Evolutionary conservation across 768 basidiomycete genomes (phyloP), one percentile per base, ranked within the genome.

Genomic region (Xanthoconium stramineum): DNA sequence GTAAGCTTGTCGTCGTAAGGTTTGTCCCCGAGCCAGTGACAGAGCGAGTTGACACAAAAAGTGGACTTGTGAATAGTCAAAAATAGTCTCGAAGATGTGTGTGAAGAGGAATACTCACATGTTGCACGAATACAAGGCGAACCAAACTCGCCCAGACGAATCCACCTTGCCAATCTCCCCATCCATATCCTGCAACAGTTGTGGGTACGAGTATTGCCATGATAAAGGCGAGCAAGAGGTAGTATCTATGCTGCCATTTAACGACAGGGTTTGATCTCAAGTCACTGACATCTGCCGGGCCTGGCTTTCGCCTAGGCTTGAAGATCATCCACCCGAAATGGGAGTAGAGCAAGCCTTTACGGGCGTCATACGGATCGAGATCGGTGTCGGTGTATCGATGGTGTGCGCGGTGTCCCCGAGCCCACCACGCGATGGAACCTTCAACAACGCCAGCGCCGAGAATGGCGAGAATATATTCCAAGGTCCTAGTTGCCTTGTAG

Each of bases 361-460:
- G 86, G 9, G 92, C 92, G 57, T 89, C 87, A 78, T 96, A 95
- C 0, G 92, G 93, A 74, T 95, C 92, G 61, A 96, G 87, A 52
- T 92, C 89, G 61, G 92, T 96, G 76, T 94, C 94, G 60, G 93
- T 96, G 78, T 94, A 94, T 38, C 93, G 83, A 69, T 94, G 94
- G 72, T 94, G 93, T 3, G 94, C 94, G 55, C 94, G 89, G 77
- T 98, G 94, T 2, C 93, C 92, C 50, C 94, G 83, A 32, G 86
- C 86, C 95, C 95, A 98, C 94, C 95, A 97, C 69, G 90, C 90
- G 78, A 98, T 94, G 24, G 94, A 95, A 8, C 93, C 94, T 69
- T 98, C 84, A 50, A 94, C 87, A 9, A 91, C 93, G 40, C 94
- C 94, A 1, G 91, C 85, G 53, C 93, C 95, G 11, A 86, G 84